Conservation (phyloP, 768 basidiomycete genomes). For the Phylloporus sp. region DNA sequence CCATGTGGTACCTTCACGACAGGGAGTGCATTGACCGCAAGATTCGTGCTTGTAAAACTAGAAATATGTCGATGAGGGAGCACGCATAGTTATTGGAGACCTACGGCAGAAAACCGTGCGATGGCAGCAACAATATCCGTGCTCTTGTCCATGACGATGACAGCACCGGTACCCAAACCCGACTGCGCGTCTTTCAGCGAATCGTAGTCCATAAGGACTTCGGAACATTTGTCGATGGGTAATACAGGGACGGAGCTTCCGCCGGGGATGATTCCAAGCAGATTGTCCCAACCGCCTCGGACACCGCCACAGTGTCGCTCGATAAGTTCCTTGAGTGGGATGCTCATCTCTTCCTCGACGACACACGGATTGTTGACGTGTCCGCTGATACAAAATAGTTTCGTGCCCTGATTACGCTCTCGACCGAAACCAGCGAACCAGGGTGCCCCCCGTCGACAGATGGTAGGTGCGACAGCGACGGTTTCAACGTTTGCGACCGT, state of each 20-base stretch:
- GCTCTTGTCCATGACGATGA: constrained; percentile 98
- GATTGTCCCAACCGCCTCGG: constrained; percentile 91
- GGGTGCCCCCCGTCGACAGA: constrained; percentile 77
- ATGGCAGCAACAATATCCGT: constrained; percentile 94
- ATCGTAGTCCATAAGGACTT: constrained; percentile 98
- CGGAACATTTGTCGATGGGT: constrained; percentile 74
- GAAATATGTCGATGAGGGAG: constrained; percentile 3
- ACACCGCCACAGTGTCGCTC: constrained; percentile 98
- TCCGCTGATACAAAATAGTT: constrained; percentile 92
- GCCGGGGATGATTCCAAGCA: constrained; percentile 94
- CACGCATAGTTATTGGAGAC: constrained; percentile 10
- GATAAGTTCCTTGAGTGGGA: constrained; percentile 86
- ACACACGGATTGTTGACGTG: constrained; percentile 99
- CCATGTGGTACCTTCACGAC: constrained; percentile 95
- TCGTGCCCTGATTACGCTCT: constrained; percentile 93
- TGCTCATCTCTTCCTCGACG: constrained; percentile 99
- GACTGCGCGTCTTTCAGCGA: constrained; percentile 93
- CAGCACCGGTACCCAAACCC: constrained; percentile 96
- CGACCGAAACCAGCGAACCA: constrained; percentile 96
- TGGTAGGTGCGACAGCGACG: constrained; percentile 95
- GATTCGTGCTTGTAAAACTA: constrained; percentile 99
- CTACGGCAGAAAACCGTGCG: constrained; percentile 80
- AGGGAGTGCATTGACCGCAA: constrained; percentile 95
- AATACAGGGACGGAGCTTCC: constrained; percentile 93
- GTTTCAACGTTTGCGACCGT: constrained; percentile 99